Percentiles rank a stretch among this genome's conserved stretches.
These are phyloP conservation scores for Decorospora gaudefroyi DNA, from an alignment of 2,329 filamentous ascomycete genomes.

Conservation along the genomic window DNA sequence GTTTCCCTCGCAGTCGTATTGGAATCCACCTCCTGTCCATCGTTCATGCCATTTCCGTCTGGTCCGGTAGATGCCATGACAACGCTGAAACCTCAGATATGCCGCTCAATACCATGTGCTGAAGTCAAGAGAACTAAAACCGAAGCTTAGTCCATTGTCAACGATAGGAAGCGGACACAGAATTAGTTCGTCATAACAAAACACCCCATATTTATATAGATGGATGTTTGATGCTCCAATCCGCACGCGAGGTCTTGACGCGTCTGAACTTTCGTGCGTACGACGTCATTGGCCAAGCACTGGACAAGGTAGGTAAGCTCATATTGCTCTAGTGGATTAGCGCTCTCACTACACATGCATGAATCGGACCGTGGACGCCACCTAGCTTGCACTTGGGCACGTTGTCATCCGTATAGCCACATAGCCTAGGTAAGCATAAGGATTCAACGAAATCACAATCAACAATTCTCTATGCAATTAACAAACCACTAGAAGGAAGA, in stretches of 20 bases:
- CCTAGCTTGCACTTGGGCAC: no score
- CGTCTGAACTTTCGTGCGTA: neutral
- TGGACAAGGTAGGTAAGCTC: no score
- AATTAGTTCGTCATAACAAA: neutral
- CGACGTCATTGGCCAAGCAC: neutral
- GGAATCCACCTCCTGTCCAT: constrained; percentile 19
- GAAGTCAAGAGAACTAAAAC: neutral
- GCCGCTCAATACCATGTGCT: neutral
- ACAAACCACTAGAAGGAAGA: neutral
- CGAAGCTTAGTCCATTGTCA: neutral
- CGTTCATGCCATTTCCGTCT: constrained; percentile 7
- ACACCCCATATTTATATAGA: neutral
- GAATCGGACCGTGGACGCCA: no score
- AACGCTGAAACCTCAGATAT: neutral
- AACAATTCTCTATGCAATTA: neutral
- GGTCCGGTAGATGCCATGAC: constrained; percentile 19
- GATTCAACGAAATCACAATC: constrained; percentile 3
- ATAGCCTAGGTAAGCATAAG: no score
- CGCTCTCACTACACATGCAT: no score
- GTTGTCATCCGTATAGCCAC: no score
- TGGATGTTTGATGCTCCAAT: constrained; percentile 9
- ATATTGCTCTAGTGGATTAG: no score
- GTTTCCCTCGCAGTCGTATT: constrained; percentile 14
- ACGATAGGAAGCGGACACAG: no score
- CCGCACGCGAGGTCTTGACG: constrained; percentile 11